Evolutionary conservation across 2,329 filamentous ascomycete genomes (phyloP), one percentile per base, ranked within the genome.

Genomic region (Alternaria gaisen): DNA sequence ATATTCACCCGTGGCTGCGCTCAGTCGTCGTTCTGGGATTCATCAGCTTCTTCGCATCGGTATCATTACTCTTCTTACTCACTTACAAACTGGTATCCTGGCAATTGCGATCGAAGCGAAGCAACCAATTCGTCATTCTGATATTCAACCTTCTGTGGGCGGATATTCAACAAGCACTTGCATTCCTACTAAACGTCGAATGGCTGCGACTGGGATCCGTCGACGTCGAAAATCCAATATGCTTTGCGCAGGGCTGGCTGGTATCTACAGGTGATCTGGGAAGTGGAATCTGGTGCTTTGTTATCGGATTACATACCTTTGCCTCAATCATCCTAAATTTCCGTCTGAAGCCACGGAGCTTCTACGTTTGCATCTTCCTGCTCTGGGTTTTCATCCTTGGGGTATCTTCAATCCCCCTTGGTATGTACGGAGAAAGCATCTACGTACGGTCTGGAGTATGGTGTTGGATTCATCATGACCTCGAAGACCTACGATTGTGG

Each of bases 91-190:
- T 85, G 58, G 65, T 84, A 10, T 65, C 59, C 57, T 79, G 77
- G 77, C 71, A 73, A 41, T 68, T 73, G 56, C 75, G 74, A 53
- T 74, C 76, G 10, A 78, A 76, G 44, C 67, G 71, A 16, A 76
- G 69, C 65, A 91, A 91, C 65, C 90, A 91, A 74, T 90, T 91
- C 69, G 83, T 91, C 28, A 80, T 91, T 0, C 81, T 92, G 5
- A 89, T 91, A 59, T 86, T 90, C 73, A 91, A 91, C 72, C 83
- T 92, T 0, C 80, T 92, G 5, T 77, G 90, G 22, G 89, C 90
- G 60, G 90, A 92, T 67, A 83, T 90, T 56, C 86, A 89, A 69
- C 90, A 91, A 69, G 83, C 87, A 8, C 73, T 86, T 0, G 86
- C 88, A 4, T 92, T 91, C 71, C 69, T 89, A 43, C 80, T 91